phyloP scores from a whole-genome alignment of 2,329 filamentous ascomycete species.

The Neofusicoccum parvum region DNA sequence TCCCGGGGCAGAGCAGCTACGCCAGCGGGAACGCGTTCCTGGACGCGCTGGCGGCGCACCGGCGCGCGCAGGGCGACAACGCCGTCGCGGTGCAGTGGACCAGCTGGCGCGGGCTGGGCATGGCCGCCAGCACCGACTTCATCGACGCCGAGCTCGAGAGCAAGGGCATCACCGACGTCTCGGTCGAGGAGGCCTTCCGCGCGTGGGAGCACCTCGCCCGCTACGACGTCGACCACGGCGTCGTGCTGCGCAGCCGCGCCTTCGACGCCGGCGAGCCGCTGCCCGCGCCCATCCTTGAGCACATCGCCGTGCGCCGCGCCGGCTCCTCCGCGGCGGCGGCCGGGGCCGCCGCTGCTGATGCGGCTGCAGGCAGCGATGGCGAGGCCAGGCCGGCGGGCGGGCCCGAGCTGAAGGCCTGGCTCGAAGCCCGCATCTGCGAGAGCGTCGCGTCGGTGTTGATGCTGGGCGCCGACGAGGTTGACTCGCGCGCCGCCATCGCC shows the following conservation, averaged over 20 bases:
- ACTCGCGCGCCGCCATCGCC: slow-evolving; percentile 35
- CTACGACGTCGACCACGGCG: slow-evolving; percentile 42
- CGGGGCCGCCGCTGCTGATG: no score
- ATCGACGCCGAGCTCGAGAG: slow-evolving; percentile 44
- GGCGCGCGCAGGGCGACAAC: slow-evolving; percentile 42
- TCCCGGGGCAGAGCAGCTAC: slow-evolving; percentile 24
- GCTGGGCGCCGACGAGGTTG: slow-evolving; percentile 36
- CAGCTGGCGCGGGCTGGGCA: slow-evolving; percentile 45
- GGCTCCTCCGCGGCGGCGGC: no score
- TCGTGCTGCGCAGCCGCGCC: slow-evolving; percentile 38
- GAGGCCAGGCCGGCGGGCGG: slow-evolving; percentile 5
- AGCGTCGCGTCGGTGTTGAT: slow-evolving; percentile 40
- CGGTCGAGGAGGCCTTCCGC: slow-evolving; percentile 43
- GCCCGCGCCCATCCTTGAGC: slow-evolving; percentile 31
- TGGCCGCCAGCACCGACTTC: slow-evolving; percentile 42
- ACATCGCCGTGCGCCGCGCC: slow-evolving; percentile 26
- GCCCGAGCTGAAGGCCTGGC: slow-evolving; percentile 34
- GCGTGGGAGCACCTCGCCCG: slow-evolving; percentile 44
- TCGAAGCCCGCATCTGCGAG: slow-evolving; percentile 36
- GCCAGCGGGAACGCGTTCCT: slow-evolving; percentile 26
- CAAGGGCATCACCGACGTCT: slow-evolving; percentile 48
- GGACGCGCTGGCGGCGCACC: slow-evolving; percentile 24
- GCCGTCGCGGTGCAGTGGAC: slow-evolving; percentile 48
- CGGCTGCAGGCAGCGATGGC: slow-evolving; percentile 12
- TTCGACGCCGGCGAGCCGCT: slow-evolving; percentile 37